phyloP scores from a whole-genome alignment of 306 rosid genomes.

The Cucurbita ficifolia region DNA sequence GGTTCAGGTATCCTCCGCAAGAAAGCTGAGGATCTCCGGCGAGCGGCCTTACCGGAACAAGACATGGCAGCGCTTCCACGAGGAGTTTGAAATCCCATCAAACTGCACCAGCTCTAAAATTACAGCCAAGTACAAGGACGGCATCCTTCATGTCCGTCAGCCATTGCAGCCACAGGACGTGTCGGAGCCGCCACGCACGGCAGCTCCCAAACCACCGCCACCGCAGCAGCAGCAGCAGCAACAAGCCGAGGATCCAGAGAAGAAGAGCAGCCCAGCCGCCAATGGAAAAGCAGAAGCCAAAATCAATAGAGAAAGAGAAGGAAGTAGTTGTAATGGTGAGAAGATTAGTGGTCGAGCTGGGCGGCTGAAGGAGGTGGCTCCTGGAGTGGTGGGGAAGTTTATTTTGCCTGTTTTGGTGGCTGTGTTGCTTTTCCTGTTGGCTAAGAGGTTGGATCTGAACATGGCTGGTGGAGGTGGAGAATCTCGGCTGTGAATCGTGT shows the following conservation, averaged over 20 bases:
- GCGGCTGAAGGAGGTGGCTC: constrained; percentile 6
- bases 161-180: neutral
- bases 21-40: constrained; percentile 27
- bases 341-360: neutral
- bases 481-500: neutral
- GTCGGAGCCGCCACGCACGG: neutral
- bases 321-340: neutral
- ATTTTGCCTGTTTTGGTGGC: constrained; percentile 18
- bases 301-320: neutral
- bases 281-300: neutral
- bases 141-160: constrained; percentile 23
- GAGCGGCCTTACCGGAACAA: constrained; percentile 14
- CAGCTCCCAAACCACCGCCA: neutral
- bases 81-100: constrained; percentile 31
- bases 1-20: constrained; percentile 35
- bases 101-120: constrained; percentile 23
- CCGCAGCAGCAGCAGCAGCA: neutral
- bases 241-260: neutral
- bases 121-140: constrained; percentile 40
- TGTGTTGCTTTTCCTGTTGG: constrained; percentile 22
- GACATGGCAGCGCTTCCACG: constrained; percentile 36
- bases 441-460: constrained; percentile 10
- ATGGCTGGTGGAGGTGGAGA: neutral
- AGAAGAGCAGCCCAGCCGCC: neutral
- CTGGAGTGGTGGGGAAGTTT: constrained; percentile 18